Evolutionary conservation across 176 grass and related monocot species (phyloP).

Genomic region (Aegilops longissima): DNA sequence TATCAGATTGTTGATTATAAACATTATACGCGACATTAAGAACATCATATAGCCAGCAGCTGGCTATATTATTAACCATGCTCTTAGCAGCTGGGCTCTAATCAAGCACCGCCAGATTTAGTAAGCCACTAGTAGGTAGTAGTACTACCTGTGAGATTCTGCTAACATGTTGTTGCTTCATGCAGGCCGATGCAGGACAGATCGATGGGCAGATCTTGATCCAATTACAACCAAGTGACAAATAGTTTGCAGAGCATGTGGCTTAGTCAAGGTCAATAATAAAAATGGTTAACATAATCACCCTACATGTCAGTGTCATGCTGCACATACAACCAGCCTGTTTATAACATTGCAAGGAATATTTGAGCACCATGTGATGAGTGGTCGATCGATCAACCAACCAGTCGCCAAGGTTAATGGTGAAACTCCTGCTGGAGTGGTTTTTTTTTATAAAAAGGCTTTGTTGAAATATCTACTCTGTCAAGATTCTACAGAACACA

Average conservation of each 20-base stretch:
- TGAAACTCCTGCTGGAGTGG: not conserved
- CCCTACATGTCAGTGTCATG: not conserved
- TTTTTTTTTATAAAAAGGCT: not conserved
- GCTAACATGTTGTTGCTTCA: not conserved
- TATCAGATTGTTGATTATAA: too few relatives aligned
- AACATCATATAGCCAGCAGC: too few relatives aligned
- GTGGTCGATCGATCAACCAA: not conserved
- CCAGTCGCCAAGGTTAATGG: not conserved
- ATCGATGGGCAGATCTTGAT: conserved; percentile 35
- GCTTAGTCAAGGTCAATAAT: conserved; percentile 1
- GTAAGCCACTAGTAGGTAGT: not conserved
- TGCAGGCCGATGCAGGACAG: not conserved
- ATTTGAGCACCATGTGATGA: not conserved
- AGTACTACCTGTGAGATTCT: conserved; percentile 25
- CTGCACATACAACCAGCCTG: not conserved
- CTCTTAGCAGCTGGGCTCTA: not conserved
- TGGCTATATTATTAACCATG: too few relatives aligned
- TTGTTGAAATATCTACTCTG: not conserved
- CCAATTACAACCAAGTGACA: not conserved
- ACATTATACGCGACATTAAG: too few relatives aligned
- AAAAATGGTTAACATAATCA: not conserved
- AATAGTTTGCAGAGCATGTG: not conserved
- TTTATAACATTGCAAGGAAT: not conserved
- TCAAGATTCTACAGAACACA: not conserved
- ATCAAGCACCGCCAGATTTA: not conserved